Conservation (phyloP, 2,329 filamentous ascomycete species). For the Diaporthe ilicicola region DNA sequence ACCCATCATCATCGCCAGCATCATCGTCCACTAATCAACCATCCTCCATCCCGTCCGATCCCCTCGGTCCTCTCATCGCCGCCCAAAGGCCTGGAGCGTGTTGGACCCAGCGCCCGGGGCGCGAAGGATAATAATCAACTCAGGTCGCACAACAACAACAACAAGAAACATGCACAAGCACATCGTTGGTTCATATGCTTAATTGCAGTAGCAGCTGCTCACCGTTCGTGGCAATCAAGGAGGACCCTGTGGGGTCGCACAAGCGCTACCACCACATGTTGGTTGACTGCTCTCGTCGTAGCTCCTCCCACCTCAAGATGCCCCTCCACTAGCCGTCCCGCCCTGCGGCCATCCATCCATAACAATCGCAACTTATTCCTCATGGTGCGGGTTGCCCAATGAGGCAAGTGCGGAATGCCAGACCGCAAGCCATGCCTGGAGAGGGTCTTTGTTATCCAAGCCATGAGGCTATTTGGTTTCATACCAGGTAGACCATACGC, state of each 20-base stretch:
- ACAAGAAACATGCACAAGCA: no score
- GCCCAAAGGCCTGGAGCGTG: background rate
- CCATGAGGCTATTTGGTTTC: no score
- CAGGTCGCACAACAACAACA: constrained; percentile 5
- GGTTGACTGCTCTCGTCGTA: background rate
- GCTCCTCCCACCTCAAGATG: background rate
- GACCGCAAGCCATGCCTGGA: background rate
- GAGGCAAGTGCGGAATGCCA: background rate
- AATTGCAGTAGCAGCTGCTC: background rate
- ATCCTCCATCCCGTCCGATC: background rate
- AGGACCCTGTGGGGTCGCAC: background rate
- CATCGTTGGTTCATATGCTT: background rate
- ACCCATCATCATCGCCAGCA: background rate
- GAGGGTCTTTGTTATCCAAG: background rate
- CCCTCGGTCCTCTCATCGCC: background rate
- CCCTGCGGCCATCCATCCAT: background rate
- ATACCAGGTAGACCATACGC: no score
- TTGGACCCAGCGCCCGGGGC: background rate
- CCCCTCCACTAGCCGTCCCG: background rate
- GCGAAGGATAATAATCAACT: background rate
- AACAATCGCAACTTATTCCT: background rate
- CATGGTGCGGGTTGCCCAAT: constrained; percentile 5
- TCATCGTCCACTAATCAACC: background rate
- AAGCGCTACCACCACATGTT: background rate
- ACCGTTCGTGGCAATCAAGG: constrained; percentile 16